Evolutionary conservation across 768 basidiomycete species (phyloP).

Genomic region (Dacryopinax primogenitus): DNA sequence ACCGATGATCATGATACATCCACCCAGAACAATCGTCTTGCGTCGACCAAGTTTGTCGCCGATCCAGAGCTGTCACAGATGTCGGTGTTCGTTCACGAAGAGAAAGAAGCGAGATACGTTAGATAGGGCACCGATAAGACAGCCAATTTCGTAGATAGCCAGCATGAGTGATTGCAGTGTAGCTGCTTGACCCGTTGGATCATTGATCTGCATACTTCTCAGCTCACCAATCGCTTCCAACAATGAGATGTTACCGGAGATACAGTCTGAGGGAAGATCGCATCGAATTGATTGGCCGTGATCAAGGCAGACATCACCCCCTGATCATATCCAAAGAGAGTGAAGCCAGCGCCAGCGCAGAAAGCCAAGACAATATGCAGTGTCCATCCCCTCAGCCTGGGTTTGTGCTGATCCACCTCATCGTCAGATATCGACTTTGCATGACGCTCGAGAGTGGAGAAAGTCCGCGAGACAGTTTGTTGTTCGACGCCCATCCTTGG

Average conservation of each 20-base stretch:
- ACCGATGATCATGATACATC: slow-evolving; percentile 19
- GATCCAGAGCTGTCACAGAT: slow-evolving; percentile 12
- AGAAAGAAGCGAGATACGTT: slow-evolving; percentile 29
- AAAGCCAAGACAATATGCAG: slow-evolving; percentile 42
- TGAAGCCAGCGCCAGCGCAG: slow-evolving; percentile 48
- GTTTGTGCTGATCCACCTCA: slow-evolving; percentile 27
- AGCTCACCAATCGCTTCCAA: slow-evolving; percentile 44
- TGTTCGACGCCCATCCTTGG: background rate
- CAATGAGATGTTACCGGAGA: slow-evolving; percentile 35
- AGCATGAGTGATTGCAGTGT: background rate
- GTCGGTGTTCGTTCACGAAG: background rate
- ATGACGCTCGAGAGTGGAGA: background rate
- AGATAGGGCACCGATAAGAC: slow-evolving; percentile 48
- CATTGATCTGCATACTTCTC: slow-evolving; percentile 39
- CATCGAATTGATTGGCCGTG: slow-evolving; percentile 47
- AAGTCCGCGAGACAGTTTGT: background rate
- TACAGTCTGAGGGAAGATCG: slow-evolving; percentile 43
- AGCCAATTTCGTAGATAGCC: slow-evolving; percentile 47
- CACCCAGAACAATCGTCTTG: slow-evolving; percentile 17
- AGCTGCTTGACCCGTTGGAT: background rate
- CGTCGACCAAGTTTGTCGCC: slow-evolving; percentile 24
- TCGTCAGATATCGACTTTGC: slow-evolving; percentile 17
- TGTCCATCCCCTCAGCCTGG: slow-evolving; percentile 31
- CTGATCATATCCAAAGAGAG: slow-evolving; percentile 59
- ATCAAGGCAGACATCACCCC: slow-evolving; percentile 58